Evolutionary conservation across 345 rosid genomes (phyloP).

Genomic region (Dimocarpus longan): DNA sequence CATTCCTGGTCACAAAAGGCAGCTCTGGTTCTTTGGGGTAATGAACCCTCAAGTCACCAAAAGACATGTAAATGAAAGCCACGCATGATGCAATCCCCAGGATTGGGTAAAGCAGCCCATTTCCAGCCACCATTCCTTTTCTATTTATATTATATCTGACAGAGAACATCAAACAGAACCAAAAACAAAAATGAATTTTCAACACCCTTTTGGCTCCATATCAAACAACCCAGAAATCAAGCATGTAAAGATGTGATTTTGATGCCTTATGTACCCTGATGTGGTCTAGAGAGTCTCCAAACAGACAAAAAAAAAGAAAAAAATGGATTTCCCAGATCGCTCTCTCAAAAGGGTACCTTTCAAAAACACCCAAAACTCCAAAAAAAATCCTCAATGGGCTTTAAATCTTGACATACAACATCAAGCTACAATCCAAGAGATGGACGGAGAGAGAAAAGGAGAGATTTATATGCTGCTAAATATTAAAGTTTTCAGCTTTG

Average conservation of each 20-base stretch:
- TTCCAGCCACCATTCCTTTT: slow-evolving; percentile 57
- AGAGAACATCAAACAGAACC: slow-evolving; percentile 2
- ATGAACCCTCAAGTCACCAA: slow-evolving; percentile 58
- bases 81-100: slow-evolving; percentile 80
- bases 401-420: slow-evolving; percentile 3
- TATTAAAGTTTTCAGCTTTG: slow-evolving; percentile 12
- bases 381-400: slow-evolving; percentile 15
- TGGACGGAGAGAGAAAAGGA: neutral
- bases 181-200: slow-evolving; percentile 7
- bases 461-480: slow-evolving; percentile 8
- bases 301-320: slow-evolving; percentile 5
- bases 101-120: slow-evolving; percentile 66
- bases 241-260: slow-evolving; percentile 20
- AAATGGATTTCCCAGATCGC: slow-evolving; percentile 24
- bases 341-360: slow-evolving; percentile 1
- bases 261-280: slow-evolving; percentile 17
- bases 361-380: neutral
- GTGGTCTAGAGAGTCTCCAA: neutral
- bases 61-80: slow-evolving; percentile 69
- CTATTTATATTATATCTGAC: slow-evolving; percentile 18
- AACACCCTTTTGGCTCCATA: slow-evolving; percentile 28
- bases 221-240: slow-evolving; percentile 17
- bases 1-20: slow-evolving; percentile 71
- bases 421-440: slow-evolving; percentile 1
- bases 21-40: slow-evolving; percentile 35